A percentile compares a stretch with the other conserved stretches of the same genome.
phyloP scores from a whole-genome alignment of 306 rosid species.

The Vigna unguiculata region DNA sequence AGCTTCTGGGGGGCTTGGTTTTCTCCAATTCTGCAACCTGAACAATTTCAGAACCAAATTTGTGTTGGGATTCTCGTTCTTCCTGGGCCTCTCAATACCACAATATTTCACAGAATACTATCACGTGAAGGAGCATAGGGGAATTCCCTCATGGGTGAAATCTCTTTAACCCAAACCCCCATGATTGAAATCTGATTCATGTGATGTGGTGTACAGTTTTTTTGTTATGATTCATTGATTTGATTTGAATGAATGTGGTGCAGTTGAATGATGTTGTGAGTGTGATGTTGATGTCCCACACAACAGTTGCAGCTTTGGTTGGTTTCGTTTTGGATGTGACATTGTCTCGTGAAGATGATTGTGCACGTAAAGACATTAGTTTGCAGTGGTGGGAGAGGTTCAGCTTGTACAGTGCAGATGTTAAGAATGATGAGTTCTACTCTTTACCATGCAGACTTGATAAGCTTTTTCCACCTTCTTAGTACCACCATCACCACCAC shows the following conservation, averaged over 20 bases:
- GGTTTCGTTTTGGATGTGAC: slow-evolving; percentile 69
- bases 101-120: slow-evolving; percentile 83
- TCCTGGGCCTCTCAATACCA: slow-evolving; percentile 82
- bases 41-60: slow-evolving; percentile 84
- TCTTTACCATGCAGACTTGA: slow-evolving; percentile 61
- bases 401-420: slow-evolving; percentile 59
- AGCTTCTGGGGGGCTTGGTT: slow-evolving; percentile 87
- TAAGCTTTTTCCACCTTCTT: slow-evolving; percentile 59
- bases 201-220: too few species aligned
- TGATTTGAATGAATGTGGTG: slow-evolving; percentile 25
- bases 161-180: slow-evolving; percentile 16
- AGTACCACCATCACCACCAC: neutral
- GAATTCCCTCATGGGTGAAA: slow-evolving; percentile 69
- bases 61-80: slow-evolving; percentile 78
- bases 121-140: slow-evolving; percentile 47
- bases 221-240: too few species aligned
- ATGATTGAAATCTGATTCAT: neutral
- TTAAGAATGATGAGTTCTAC: slow-evolving; percentile 72
- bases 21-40: slow-evolving; percentile 86
- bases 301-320: slow-evolving; percentile 71
- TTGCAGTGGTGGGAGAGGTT: slow-evolving; percentile 84
- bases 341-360: slow-evolving; percentile 52
- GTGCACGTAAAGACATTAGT: slow-evolving; percentile 60
- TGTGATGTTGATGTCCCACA: slow-evolving; percentile 74
- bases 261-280: slow-evolving; percentile 63